Base-by-base conservation (phyloP, 2,329 filamentous ascomycete genomes). In the Ophiognomonia clavigignenti-juglandacearum region DNA sequence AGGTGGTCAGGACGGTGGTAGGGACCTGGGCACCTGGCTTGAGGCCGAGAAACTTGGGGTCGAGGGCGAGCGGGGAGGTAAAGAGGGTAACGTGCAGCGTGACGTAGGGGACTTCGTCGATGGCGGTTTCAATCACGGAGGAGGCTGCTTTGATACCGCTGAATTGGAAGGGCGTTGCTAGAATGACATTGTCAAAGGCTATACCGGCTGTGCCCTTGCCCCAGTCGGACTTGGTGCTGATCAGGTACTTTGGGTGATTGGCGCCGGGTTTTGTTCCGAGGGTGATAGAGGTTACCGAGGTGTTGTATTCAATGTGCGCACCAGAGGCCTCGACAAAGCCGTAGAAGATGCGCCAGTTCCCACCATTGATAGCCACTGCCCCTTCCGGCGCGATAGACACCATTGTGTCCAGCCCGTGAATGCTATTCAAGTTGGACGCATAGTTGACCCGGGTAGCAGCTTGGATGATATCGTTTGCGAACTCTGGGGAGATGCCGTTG, bases 261-360 rank as follows among this genome's bases (percentile, higher is more conserved):
- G 60, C 61, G 5, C 57, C 63, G 50, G 60, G 65, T 49, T 61
- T 67, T n/a, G 70, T 65, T 8, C 70, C 65, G 44, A 77, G 71
- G 1, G 67, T 62, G 41, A 95, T 79, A 4, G 70, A 70, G 0
- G 74, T 72, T 1, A 96, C 85, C 0, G 78, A 73, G 0, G 85
- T 86, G 57, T 91, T 86, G 20, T 87, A 70, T 32, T 71, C 68
- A 5, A 91, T 54, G 0, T 71, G 65, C 0, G 86, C 82, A 3
- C 74, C 68, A 1, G 88, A 85, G 1, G 72, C 68, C 31, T 78
- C 72, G 1, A 92, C 70, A 86, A 96, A 95, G 37, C 75, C 70
- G n/a, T 84, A 77, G 61, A 98, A 98, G 45, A 98, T 96, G 57
- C 81, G 83, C 90, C 91, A 97, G 64, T 97, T 98, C 2, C 93